phyloP scores from a whole-genome alignment of 225 moss, liverwort and hornwort species.

The Sphagnum tenellum region DNA sequence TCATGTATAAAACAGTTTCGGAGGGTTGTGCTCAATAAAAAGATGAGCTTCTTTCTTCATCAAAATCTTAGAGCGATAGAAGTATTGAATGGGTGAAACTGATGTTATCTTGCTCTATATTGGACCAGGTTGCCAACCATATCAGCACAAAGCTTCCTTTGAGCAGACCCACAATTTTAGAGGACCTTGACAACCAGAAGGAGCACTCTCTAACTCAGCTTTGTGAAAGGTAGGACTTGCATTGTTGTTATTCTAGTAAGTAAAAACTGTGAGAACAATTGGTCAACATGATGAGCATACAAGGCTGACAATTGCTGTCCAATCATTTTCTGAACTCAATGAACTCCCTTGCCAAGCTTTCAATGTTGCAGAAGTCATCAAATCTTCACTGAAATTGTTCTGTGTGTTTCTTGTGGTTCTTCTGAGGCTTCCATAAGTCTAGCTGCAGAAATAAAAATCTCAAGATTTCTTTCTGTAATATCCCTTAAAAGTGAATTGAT shows the following conservation, averaged over 20 bases:
- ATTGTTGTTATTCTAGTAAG: neutral
- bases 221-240: constrained; percentile 20
- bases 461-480: neutral
- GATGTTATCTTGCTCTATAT: too few relatives aligned
- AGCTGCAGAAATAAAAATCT: neutral
- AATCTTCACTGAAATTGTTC: neutral
- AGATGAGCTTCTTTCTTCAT: too few relatives aligned
- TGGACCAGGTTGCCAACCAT: neutral
- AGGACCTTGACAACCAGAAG: constrained; percentile 4
- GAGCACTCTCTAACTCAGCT: constrained; percentile 42
- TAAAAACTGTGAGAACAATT: neutral
- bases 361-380: neutral
- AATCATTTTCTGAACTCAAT: too few relatives aligned
- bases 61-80: too few relatives aligned
- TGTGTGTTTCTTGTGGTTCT: too few relatives aligned
- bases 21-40: too few relatives aligned
- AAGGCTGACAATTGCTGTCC: too few relatives aligned
- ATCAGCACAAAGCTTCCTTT: neutral
- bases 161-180: neutral
- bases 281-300: too few relatives aligned
- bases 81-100: too few relatives aligned
- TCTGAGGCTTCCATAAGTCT: too few relatives aligned
- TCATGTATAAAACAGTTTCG: too few relatives aligned
- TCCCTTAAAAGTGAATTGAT: neutral
- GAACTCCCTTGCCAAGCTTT: too few relatives aligned